Evolutionary conservation across 805 yeast genomes (phyloP).

Genomic region (Cyberlindnera misumaiensis): DNA sequence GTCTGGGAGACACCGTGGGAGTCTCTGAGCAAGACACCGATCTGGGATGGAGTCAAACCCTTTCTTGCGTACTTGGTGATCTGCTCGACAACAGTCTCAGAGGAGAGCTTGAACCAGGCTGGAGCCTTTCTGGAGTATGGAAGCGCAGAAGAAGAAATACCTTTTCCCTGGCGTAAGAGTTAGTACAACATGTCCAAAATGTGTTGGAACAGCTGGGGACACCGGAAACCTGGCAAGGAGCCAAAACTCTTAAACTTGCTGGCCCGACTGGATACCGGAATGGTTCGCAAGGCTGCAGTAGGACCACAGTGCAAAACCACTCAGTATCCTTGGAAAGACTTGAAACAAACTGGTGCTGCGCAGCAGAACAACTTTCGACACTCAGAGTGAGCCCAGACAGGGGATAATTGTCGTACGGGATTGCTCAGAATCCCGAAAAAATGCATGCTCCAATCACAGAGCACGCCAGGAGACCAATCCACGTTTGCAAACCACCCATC

Average conservation of each 20-base stretch:
- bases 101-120: constrained; percentile 97
- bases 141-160: constrained; percentile 97
- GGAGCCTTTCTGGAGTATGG: constrained; percentile 99
- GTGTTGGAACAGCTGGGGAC: constrained; percentile 1
- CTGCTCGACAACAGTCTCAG: constrained; percentile 96
- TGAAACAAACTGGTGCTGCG: constrained; percentile 43
- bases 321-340: constrained; percentile 14
- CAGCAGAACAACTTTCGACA: constrained; percentile 28
- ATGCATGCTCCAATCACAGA: constrained; percentile 12
- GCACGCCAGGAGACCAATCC: constrained; percentile 1
- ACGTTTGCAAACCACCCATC: neutral
- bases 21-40: constrained; percentile 99
- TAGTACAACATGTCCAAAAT: constrained; percentile 28
- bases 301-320: constrained; percentile 9
- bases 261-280: constrained; percentile 5
- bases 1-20: constrained; percentile 99
- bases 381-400: neutral
- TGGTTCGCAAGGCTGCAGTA: neutral
- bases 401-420: neutral
- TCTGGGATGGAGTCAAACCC: constrained; percentile 99
- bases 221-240: constrained; percentile 4
- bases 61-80: constrained; percentile 99
- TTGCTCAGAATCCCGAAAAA: neutral
- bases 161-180: constrained; percentile 77
- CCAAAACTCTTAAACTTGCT: constrained; percentile 6